phyloP scores from a whole-genome alignment of 768 basidiomycete genomes.

The Nidularia sp. region DNA sequence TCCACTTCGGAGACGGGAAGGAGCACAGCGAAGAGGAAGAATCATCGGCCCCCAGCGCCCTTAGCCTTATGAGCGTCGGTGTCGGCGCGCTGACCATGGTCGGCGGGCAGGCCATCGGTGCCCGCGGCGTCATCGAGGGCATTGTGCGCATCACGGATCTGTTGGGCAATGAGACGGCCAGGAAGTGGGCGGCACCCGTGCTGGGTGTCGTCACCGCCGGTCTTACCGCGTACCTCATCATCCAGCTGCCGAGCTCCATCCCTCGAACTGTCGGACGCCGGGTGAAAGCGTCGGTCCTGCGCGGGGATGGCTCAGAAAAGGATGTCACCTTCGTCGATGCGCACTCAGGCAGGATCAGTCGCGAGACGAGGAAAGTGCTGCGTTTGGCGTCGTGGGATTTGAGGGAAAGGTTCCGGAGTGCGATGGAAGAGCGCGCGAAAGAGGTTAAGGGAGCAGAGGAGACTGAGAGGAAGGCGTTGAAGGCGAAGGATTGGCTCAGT shows the following conservation, averaged over 20 bases:
- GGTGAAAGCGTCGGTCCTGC: conserved; percentile 61
- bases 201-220: conserved; percentile 75
- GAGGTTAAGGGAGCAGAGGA: conserved; percentile 80
- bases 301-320: conserved; percentile 39
- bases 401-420: conserved; percentile 71
- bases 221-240: conserved; percentile 72
- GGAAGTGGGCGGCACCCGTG: conserved; percentile 86
- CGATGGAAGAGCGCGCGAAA: conserved; percentile 73
- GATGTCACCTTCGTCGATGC: conserved; percentile 60
- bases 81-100: conserved; percentile 88
- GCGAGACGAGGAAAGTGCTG: conserved; percentile 92
- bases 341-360: conserved; percentile 66
- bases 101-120: conserved; percentile 77
- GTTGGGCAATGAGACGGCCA: conserved; percentile 72
- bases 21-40: conserved; percentile 26
- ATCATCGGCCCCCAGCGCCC: conserved; percentile 49
- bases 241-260: conserved; percentile 85
- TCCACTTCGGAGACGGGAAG: conserved; percentile 59
- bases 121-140: conserved; percentile 75
- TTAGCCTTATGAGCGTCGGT: conserved; percentile 71
- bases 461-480: conserved; percentile 60
- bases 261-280: conserved; percentile 88
- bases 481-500: conserved; percentile 72
- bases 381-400: conserved; percentile 89
- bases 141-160: conserved; percentile 72